These are phyloP conservation scores for Stagonosporopsis tanaceti DNA, from an alignment of 2,329 filamentous ascomycete species.

Conservation along the genomic window DNA sequence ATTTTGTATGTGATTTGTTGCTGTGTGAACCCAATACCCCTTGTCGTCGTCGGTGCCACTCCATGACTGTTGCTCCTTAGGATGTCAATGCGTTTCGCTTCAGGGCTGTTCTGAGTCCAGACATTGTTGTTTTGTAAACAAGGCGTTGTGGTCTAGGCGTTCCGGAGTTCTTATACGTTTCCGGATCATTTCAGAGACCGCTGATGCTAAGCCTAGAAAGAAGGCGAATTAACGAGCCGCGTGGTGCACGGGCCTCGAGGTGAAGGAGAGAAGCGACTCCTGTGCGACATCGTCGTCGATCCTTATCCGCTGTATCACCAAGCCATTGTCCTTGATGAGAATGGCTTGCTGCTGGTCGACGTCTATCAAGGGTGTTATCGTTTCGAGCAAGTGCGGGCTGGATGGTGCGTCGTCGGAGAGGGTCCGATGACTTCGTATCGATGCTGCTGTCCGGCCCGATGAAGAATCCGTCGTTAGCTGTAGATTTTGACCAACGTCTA, in stretches of 20 bases:
- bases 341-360: background rate
- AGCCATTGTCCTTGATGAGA: no score
- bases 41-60: no score
- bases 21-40: background rate
- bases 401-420: background rate
- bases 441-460: background rate
- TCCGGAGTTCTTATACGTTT: background rate
- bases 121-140: no score
- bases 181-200: no score
- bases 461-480: background rate
- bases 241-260: background rate
- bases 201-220: no score
- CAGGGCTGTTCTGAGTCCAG: no score
- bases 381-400: background rate
- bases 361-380: background rate
- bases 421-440: background rate
- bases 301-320: background rate
- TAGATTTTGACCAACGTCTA: background rate
- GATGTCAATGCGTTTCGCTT: no score
- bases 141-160: background rate
- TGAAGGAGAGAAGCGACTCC: background rate
- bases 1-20: background rate
- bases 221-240: background rate
- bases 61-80: no score
- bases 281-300: background rate